Evolutionary conservation across 768 basidiomycete genomes (phyloP).

Genomic region (Austroboletus eburneus): DNA sequence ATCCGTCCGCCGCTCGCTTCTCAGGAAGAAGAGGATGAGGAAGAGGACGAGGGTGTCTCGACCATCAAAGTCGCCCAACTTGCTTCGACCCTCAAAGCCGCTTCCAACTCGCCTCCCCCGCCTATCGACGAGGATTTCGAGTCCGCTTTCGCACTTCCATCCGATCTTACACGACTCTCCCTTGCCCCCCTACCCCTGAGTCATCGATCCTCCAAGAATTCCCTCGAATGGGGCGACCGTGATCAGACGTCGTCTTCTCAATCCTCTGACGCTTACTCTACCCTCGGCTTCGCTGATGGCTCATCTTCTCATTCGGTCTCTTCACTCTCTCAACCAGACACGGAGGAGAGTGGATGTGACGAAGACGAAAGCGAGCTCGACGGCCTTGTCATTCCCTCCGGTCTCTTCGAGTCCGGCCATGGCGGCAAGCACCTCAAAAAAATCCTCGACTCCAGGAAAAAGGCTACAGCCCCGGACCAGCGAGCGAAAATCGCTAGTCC

Average conservation of each 20-base stretch:
- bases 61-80: slow-evolving; percentile 73
- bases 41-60: slow-evolving; percentile 77
- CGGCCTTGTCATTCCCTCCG: slow-evolving; percentile 72
- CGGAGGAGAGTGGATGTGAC: slow-evolving; percentile 65
- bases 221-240: slow-evolving; percentile 82
- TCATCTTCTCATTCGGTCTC: slow-evolving; percentile 71
- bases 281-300: slow-evolving; percentile 68
- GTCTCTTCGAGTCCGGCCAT: slow-evolving; percentile 70
- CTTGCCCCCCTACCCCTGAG: slow-evolving; percentile 72
- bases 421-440: slow-evolving; percentile 47
- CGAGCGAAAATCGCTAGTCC: slow-evolving; percentile 50
- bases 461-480: slow-evolving; percentile 50
- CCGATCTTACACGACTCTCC: slow-evolving; percentile 76
- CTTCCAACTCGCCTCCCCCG: slow-evolving; percentile 31
- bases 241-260: slow-evolving; percentile 80
- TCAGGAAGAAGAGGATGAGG: slow-evolving; percentile 51
- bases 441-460: slow-evolving; percentile 53
- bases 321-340: slow-evolving; percentile 59
- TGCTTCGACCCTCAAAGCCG: slow-evolving; percentile 32
- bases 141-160: slow-evolving; percentile 75
- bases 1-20: slow-evolving; percentile 61
- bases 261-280: slow-evolving; percentile 84
- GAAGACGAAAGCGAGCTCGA: slow-evolving; percentile 75
- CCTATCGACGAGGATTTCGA: slow-evolving; percentile 73
- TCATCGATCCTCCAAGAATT: slow-evolving; percentile 77